phyloP scores from a whole-genome alignment of 345 rosid species.

The Geranium rotundifolium region DNA sequence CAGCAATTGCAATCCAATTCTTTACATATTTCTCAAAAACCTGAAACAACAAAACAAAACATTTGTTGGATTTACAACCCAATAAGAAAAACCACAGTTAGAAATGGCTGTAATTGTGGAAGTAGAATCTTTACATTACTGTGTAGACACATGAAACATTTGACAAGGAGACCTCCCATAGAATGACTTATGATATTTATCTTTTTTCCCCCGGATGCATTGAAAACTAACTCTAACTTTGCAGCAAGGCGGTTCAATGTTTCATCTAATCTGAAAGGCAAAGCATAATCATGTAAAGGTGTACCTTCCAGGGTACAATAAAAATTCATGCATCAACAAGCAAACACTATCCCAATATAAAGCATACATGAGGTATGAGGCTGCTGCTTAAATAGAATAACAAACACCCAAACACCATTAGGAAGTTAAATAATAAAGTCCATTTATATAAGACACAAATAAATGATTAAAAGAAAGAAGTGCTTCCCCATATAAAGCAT shows the following conservation, averaged over 20 bases:
- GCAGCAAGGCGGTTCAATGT: constrained; percentile 56
- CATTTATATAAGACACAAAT: not conserved
- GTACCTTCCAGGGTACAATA: not conserved
- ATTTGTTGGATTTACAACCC: not conserved
- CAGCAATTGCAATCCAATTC: constrained; percentile 94
- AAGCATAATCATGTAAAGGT: constrained; percentile 8
- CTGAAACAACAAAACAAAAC: constrained; percentile 22
- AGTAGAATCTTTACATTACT: constrained; percentile 41
- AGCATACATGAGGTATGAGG: not conserved
- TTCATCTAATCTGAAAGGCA: constrained; percentile 49
- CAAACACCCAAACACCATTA: not conserved
- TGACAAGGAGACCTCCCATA: constrained; percentile 90
- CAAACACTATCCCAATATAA: not conserved
- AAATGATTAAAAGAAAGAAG: too few relatives aligned
- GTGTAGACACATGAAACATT: constrained; percentile 84
- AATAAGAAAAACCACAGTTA: not conserved
- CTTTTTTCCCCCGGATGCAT: constrained; percentile 83
- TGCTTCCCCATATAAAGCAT: not conserved
- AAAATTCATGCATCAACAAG: not conserved
- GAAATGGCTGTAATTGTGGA: not conserved
- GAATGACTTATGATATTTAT: constrained; percentile 82
- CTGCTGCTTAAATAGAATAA: not conserved
- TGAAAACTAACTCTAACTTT: constrained; percentile 54
- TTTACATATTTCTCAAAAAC: constrained; percentile 79
- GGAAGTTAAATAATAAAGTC: not conserved